Conservation (phyloP, 805 yeast genomes). For the Suhomyces xylopsoci region DNA sequence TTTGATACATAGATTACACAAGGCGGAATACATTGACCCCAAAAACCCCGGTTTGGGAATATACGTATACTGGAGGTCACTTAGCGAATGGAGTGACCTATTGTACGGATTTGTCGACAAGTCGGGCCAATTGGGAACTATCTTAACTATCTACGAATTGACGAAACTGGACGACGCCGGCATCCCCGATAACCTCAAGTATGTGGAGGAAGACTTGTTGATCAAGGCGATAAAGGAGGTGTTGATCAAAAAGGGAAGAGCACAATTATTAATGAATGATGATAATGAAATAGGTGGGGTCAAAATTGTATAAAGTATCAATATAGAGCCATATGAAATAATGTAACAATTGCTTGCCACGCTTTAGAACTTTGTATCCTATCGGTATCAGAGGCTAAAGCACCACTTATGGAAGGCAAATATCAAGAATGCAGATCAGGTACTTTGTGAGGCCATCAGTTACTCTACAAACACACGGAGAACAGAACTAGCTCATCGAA, state of each 20-base stretch:
- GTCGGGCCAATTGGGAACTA: slow-evolving; percentile 74
- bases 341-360: neutral
- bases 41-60: slow-evolving; percentile 65
- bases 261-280: slow-evolving; percentile 67
- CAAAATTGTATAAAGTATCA: slow-evolving; percentile 49
- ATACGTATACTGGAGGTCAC: slow-evolving; percentile 60
- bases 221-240: slow-evolving; percentile 49
- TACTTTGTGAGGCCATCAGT: slow-evolving; percentile 3
- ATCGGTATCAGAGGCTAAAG: slow-evolving; percentile 1
- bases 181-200: slow-evolving; percentile 54
- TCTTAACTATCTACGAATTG: slow-evolving; percentile 80
- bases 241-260: slow-evolving; percentile 66
- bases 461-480: neutral
- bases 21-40: slow-evolving; percentile 54
- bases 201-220: slow-evolving; percentile 57
- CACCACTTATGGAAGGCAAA: neutral
- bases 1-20: slow-evolving; percentile 50
- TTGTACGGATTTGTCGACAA: slow-evolving; percentile 45
- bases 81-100: slow-evolving; percentile 36
- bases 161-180: slow-evolving; percentile 60
- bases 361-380: neutral
- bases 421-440: slow-evolving; percentile 9
- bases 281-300: slow-evolving; percentile 72
- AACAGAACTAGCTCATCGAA: neutral
- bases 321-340: neutral